These are phyloP conservation scores for Asterophora parasitica DNA, from an alignment of 768 basidiomycete species.

Conservation along the genomic window DNA sequence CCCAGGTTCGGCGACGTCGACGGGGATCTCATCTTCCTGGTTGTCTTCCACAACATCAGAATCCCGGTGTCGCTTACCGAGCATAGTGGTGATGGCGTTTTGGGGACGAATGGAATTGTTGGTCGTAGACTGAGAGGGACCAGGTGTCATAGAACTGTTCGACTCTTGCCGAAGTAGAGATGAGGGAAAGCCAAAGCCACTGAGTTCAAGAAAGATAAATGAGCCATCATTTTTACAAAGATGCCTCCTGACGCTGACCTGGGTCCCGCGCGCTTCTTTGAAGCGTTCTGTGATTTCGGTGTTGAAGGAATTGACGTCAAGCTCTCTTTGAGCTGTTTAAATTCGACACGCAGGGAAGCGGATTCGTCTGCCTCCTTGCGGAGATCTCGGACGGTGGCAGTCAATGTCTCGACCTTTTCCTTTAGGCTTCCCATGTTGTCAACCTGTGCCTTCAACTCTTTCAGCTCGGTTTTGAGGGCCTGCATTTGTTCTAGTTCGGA, in stretches of 20 bases:
- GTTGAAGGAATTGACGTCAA: conserved; percentile 9
- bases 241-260: conserved; percentile 4
- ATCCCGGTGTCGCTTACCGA: conserved; percentile 68
- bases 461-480: conserved; percentile 28
- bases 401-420: conserved; percentile 31
- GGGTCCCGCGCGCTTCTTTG: neutral
- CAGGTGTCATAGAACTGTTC: neutral
- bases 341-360: conserved; percentile 19
- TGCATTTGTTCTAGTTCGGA: conserved; percentile 37
- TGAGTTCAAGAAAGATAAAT: conserved; percentile 1
- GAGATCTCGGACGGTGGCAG: conserved; percentile 26
- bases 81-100: conserved; percentile 39
- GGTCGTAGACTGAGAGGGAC: conserved; percentile 1
- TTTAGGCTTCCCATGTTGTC: conserved; percentile 29
- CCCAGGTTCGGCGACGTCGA: conserved; percentile 35
- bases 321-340: conserved; percentile 18
- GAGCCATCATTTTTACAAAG: neutral
- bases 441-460: conserved; percentile 29
- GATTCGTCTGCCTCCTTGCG: conserved; percentile 19
- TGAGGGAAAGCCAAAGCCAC: conserved; percentile 19
- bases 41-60: conserved; percentile 38
- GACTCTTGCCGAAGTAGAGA: neutral
- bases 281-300: conserved; percentile 6
- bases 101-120: conserved; percentile 18
- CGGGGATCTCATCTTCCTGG: conserved; percentile 32